phyloP scores from a whole-genome alignment of 23 red algal species.

The Chondrus crispus region DNA sequence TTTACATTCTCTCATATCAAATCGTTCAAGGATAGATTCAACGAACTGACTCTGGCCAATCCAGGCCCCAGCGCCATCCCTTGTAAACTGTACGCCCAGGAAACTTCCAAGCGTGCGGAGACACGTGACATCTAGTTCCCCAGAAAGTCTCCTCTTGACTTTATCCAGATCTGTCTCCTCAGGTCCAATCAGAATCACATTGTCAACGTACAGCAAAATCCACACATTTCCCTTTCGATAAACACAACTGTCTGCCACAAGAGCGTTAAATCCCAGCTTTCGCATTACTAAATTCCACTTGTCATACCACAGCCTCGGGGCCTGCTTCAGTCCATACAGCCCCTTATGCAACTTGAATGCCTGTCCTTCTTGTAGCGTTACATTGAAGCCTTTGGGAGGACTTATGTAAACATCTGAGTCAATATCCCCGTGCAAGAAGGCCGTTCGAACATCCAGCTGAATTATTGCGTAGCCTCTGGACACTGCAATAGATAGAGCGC shows the following conservation, averaged over 20 bases:
- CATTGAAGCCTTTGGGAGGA: neutral
- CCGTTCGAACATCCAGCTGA: neutral
- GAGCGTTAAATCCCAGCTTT: neutral
- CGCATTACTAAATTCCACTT: neutral
- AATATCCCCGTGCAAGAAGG: neutral
- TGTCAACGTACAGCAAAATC: neutral
- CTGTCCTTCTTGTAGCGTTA: neutral
- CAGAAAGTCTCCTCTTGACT: too few species aligned
- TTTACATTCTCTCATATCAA: too few species aligned
- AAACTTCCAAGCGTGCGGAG: too few species aligned
- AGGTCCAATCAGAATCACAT: neutral
- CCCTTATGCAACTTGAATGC: neutral
- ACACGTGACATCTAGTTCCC: too few species aligned
- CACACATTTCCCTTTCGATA: neutral
- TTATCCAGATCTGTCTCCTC: too few species aligned
- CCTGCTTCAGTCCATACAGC: neutral
- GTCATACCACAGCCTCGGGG: neutral
- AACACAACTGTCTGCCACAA: neutral
- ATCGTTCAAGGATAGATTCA: too few species aligned
- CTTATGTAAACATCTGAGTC: neutral
- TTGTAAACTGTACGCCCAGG: too few species aligned
- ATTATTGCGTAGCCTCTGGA: neutral
- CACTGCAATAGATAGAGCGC: neutral
- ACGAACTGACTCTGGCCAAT: too few species aligned
- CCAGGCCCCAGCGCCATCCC: too few species aligned